Evolutionary conservation across 768 basidiomycete species (phyloP).

Genomic region (Podaxis rugospora): DNA sequence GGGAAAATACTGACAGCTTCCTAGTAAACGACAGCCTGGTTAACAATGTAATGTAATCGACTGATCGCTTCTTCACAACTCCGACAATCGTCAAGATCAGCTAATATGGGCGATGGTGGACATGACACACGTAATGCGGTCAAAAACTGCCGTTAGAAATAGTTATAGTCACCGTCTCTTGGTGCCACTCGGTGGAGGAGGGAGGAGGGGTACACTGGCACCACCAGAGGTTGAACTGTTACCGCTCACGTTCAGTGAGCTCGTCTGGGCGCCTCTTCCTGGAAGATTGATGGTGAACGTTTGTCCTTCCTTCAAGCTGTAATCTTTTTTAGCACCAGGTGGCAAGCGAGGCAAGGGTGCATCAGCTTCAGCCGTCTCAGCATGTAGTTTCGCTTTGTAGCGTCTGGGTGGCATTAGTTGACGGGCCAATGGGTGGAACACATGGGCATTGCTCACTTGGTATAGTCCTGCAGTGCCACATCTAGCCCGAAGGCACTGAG

Average conservation of each 20-base stretch:
- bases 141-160: background rate
- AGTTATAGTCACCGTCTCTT: conserved; percentile 34
- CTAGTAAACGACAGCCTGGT: background rate
- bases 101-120: background rate
- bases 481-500: conserved; percentile 35
- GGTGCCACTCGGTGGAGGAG: conserved; percentile 74
- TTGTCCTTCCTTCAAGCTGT: conserved; percentile 90
- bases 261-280: conserved; percentile 52
- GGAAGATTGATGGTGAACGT: conserved; percentile 92
- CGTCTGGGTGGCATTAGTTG: conserved; percentile 37
- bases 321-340: conserved; percentile 85
- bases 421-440: background rate
- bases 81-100: background rate
- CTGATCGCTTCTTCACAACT: background rate
- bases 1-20: background rate
- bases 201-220: conserved; percentile 62
- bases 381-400: conserved; percentile 59
- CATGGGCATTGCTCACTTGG: conserved; percentile 46
- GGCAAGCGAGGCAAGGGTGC: conserved; percentile 67
- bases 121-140: background rate
- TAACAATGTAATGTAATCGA: background rate
- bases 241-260: conserved; percentile 30
- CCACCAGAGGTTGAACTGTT: conserved; percentile 22
- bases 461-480: conserved; percentile 82
- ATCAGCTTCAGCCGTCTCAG: conserved; percentile 34